phyloP scores from a whole-genome alignment of 495 filamentous ascomycete species.

The Hypomontagnella monticulosa region DNA sequence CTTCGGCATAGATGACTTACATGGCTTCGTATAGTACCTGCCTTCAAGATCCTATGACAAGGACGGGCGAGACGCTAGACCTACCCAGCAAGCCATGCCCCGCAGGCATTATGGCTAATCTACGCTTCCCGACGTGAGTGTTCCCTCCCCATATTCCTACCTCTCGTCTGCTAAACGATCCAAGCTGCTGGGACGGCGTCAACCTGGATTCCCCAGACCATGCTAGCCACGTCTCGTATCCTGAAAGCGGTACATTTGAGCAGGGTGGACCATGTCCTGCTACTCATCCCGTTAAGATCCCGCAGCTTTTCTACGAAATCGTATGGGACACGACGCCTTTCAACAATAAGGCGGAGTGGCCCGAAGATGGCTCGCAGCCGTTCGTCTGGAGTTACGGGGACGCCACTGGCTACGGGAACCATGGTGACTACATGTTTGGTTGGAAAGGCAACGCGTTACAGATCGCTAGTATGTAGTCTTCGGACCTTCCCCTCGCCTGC shows the following conservation, averaged over 20 bases:
- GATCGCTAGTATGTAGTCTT: constrained; percentile 9
- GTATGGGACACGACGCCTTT: constrained; percentile 53
- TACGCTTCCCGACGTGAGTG: constrained; percentile 49
- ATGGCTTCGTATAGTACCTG: constrained; percentile 27
- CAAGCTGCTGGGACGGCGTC: constrained; percentile 41
- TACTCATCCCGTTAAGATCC: constrained; percentile 47
- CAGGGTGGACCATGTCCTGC: constrained; percentile 45
- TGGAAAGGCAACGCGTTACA: constrained; percentile 46
- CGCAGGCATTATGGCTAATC: constrained; percentile 52
- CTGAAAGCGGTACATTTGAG: constrained; percentile 46
- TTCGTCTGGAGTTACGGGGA: constrained; percentile 58
- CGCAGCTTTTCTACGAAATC: constrained; percentile 51
- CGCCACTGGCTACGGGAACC: constrained; percentile 37
- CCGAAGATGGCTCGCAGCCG: constrained; percentile 53
- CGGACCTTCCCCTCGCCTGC: no score
- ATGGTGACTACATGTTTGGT: constrained; percentile 44
- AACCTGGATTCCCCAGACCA: constrained; percentile 42
- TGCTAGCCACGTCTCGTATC: constrained; percentile 42
- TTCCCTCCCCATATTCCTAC: neutral
- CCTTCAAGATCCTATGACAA: constrained; percentile 44
- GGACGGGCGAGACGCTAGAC: constrained; percentile 43
- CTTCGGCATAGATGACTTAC: neutral
- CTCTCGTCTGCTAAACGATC: neutral
- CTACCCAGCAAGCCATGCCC: constrained; percentile 44
- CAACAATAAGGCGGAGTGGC: constrained; percentile 53